Base-by-base conservation (phyloP, 257 asterid species). In the Solanum tacnaense region DNA sequence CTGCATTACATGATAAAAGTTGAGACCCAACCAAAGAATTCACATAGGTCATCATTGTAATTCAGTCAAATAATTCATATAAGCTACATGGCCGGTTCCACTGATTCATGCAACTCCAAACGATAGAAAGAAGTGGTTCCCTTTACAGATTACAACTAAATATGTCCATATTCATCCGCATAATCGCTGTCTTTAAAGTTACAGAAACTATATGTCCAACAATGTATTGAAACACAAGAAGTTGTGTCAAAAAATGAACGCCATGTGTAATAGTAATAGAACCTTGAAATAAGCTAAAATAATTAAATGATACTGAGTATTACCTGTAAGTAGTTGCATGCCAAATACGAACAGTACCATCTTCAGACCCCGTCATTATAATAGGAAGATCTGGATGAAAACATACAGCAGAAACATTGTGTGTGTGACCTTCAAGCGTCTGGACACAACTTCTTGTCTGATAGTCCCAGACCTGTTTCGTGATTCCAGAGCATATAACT, bases 311-410 rank as follows among this genome's bases (percentile, higher is more conserved):
- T 29, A 27, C 27, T 49, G 44, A 29, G 86, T 36, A 87, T 86
- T 87, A 96, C 99, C 99, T 93, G 82, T 97, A 96, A 25, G 99
- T 97, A 89, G 99, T 97, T 41, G 99, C 79, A 90, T 97, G 99
- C 99, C 99, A 97, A 89, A 97, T 94, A 88, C 99, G 99, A 76
- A 96, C 99, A n/a, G 99, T 97, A 73, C 99, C 99, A 89, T 97
- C 99, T 92, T 97, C 99, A 18, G 99, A 97, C 83, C 99, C 99
- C 41, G 99, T 97, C 86, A 97, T 94, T 86, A 97, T 96, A 46
- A 97, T 96, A 76, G 99, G 99, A 91, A 97, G 99, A 84, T 97
- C 99, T 76, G 99, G 99, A 91, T 97, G 99, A 90, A 97, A 97
- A 90, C 98, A 96, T 87, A 94, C 99, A 84, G 99, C 98, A 89